phyloP scores from a whole-genome alignment of 306 rosid species.

The Fagus crenata region DNA sequence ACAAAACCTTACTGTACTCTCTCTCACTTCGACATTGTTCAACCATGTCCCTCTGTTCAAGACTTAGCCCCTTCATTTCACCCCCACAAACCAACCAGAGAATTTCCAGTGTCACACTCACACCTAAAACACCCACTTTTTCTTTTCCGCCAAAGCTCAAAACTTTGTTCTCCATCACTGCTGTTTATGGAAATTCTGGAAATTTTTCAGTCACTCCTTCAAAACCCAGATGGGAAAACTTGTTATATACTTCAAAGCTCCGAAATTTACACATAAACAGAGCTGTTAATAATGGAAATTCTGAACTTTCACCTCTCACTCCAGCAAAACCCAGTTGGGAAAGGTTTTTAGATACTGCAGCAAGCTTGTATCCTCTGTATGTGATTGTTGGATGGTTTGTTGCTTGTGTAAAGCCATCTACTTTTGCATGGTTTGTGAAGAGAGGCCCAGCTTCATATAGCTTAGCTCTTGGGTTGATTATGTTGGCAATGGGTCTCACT shows the following conservation, averaged over 20 bases:
- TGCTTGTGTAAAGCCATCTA: slow-evolving; percentile 46
- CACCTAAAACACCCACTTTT: background rate
- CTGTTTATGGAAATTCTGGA: background rate
- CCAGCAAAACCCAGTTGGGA: slow-evolving; percentile 32
- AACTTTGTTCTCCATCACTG: background rate
- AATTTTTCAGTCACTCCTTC: background rate
- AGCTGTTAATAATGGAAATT: slow-evolving; percentile 20
- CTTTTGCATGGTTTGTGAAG: slow-evolving; percentile 44
- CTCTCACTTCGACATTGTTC: background rate
- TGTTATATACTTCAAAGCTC: background rate
- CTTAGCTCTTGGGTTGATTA: slow-evolving; percentile 43
- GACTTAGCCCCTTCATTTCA: slow-evolving; percentile 27
- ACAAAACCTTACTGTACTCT: background rate
- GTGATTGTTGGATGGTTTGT: slow-evolving; percentile 42
- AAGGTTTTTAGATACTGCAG: slow-evolving; percentile 33
- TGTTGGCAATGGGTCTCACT: slow-evolving; percentile 51
- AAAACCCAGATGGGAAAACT: slow-evolving; percentile 5
- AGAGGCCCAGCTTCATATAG: slow-evolving; percentile 39
- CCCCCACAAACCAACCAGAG: slow-evolving; percentile 22
- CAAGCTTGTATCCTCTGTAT: slow-evolving; percentile 47
- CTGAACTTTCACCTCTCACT: slow-evolving; percentile 8
- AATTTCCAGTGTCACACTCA: slow-evolving; percentile 5
- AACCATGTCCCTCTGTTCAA: slow-evolving; percentile 26
- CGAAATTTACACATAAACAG: slow-evolving; percentile 14
- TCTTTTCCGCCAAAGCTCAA: slow-evolving; percentile 15